Conservation (phyloP, 768 basidiomycete species). For the Tylopilus subfusipes region DNA sequence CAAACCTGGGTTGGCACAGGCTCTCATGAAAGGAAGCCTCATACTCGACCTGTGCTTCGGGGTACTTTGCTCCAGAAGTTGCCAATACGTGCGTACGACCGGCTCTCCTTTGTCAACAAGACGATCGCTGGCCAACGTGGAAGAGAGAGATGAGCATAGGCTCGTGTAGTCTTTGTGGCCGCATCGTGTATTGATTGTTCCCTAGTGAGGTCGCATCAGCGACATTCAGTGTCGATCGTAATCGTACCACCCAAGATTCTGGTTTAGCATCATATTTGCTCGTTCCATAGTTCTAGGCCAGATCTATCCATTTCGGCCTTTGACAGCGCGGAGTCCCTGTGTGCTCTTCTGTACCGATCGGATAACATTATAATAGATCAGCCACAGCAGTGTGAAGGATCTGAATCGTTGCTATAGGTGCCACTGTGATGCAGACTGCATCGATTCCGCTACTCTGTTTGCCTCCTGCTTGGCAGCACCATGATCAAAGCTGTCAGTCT, state of each 20-base stretch:
- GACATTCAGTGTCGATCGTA: not conserved
- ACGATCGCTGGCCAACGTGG: not conserved
- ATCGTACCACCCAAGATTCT: not conserved
- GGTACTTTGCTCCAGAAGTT: not conserved
- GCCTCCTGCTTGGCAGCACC: too few relatives aligned
- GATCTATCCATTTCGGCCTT: too few relatives aligned
- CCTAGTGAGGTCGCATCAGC: slow-evolving; percentile 2
- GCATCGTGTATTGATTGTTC: not conserved
- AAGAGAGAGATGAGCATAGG: slow-evolving; percentile 1
- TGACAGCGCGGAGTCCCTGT: too few relatives aligned
- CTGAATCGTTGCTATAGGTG: too few relatives aligned
- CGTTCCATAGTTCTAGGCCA: too few relatives aligned
- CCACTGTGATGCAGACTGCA: too few relatives aligned
- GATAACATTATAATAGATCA: too few relatives aligned
- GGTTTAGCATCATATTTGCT: too few relatives aligned
- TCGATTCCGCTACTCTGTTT: too few relatives aligned
- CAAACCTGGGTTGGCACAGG: not conserved
- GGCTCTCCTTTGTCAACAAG: not conserved
- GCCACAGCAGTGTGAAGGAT: too few relatives aligned
- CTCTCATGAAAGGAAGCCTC: slow-evolving; percentile 11
- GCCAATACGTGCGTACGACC: not conserved
- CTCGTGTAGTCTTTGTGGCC: slow-evolving; percentile 2
- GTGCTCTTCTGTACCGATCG: too few relatives aligned
- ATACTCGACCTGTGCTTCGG: not conserved
- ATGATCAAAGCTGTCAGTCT: too few relatives aligned